Evolutionary conservation across 2,329 filamentous ascomycete species (phyloP).

Genomic region (Cercospora zeae-maydis): DNA sequence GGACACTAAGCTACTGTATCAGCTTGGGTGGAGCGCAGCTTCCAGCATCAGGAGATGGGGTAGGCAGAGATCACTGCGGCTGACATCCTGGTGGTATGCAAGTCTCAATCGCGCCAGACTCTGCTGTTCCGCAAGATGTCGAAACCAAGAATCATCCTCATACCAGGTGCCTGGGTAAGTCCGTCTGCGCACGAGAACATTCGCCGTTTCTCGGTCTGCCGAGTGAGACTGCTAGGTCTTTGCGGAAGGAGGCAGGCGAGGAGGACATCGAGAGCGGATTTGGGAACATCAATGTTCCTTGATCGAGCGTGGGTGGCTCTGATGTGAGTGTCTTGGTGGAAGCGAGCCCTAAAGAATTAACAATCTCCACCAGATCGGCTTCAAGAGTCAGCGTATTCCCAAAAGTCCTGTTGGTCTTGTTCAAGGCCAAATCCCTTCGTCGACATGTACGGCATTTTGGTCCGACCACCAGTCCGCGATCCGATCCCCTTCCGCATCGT

Average conservation of each 20-base stretch:
- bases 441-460: neutral
- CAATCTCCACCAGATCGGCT: neutral
- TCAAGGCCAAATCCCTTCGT: neutral
- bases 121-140: neutral
- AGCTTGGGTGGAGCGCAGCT: too few species aligned
- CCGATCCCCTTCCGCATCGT: neutral
- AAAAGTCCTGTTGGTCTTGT: neutral
- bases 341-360: neutral
- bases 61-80: too few species aligned
- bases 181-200: neutral
- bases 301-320: neutral
- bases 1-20: too few species aligned
- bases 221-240: constrained; percentile 13
- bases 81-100: too few species aligned
- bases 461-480: neutral
- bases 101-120: too few species aligned
- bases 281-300: neutral
- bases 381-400: neutral
- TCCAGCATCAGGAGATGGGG: too few species aligned
- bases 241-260: constrained; percentile 10
- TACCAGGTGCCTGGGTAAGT: neutral
- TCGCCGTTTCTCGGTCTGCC: constrained; percentile 18
- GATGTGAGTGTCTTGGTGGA: neutral
- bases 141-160: neutral
- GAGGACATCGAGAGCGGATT: constrained; percentile 11